Conservation (phyloP, 225 moss, liverwort and hornwort species). For the Marchantia paleacea region DNA sequence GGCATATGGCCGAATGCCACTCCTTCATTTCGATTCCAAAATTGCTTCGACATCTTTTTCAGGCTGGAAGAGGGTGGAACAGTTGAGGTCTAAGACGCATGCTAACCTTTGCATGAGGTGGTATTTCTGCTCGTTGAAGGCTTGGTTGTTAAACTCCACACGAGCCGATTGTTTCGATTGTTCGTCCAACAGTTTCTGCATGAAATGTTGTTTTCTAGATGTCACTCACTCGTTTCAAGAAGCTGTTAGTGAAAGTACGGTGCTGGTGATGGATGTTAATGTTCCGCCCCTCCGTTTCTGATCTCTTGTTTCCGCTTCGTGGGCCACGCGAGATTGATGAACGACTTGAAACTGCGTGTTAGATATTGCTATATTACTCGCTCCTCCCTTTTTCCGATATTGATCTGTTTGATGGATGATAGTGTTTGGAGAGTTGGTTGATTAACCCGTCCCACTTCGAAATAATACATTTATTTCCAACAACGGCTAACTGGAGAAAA, state of each 20-base stretch:
- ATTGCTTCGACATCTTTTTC: no score
- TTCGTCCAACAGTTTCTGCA: conserved; percentile 38
- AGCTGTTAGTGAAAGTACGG: background rate
- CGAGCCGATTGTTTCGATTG: conserved; percentile 14
- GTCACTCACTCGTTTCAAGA: background rate
- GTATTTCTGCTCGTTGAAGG: conserved; percentile 31
- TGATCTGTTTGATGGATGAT: background rate
- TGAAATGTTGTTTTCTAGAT: background rate
- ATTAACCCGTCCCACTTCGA: background rate
- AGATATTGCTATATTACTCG: background rate
- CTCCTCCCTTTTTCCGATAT: background rate
- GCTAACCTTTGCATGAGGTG: conserved; percentile 40
- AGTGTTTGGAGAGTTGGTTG: no score
- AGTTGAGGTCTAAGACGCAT: background rate
- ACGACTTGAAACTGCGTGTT: background rate
- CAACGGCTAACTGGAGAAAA: background rate
- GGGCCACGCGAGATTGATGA: no score
- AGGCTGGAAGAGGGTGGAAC: no score
- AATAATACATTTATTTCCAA: background rate
- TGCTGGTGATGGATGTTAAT: background rate
- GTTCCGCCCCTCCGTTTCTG: background rate
- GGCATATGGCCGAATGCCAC: no score
- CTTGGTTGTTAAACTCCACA: conserved; percentile 25
- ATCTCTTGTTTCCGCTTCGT: background rate
- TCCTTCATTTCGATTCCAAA: background rate